Evolutionary conservation across 148 eudicot genomes (phyloP), one percentile per base, ranked within the genome.

Genomic region (Vaccinium vitisidaea): DNA sequence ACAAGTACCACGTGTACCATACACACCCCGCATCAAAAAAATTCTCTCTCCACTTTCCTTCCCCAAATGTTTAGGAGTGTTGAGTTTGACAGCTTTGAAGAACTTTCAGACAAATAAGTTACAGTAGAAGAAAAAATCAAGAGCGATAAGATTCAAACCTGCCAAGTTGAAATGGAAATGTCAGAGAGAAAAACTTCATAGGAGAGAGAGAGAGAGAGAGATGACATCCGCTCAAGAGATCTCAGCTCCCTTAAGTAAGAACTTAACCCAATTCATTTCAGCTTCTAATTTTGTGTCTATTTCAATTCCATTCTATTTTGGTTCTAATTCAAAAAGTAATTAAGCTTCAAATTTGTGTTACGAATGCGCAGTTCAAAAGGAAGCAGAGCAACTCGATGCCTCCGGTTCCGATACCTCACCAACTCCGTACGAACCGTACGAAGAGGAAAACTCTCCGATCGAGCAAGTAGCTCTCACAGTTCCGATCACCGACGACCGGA

Each of bases 381-480:
- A 56, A 54, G 61, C 18, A 18, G 7, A 50, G 5, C 27, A 59
- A 25, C 30, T 15, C 77, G 79, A 80, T 67, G 83, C 88, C 63
- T 79, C 88, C 50, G 36, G 65, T 48, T 83, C 89, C 7, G 46
- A 43, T 43, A 23, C 53, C 56, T 50, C 50, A 1, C 67, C 36
- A 30, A 43, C 23, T 4, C 69, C 25, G n/a, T 23, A 39, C 55
- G 21, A 75, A 30, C 74, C 58, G 63, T 15, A 21, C 80, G 81
- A 73, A 4, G 77, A 82, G 2, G 90, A 88, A 61, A 91, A 88
- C 76, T 91, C 93, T 77, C 90, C 84, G 67, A 88, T 96, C 39
- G 91, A 89, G 89, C 94, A 97, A 86, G 99, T 97, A 0, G 94
- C 95, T 12, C 88, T 95, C 48, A 97, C 99, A 6, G 99, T 97